A percentile compares a stretch with the other conserved stretches of the same genome.
Conservation (phyloP, 768 basidiomycete species). For the Pisolithus microcarpus region DNA sequence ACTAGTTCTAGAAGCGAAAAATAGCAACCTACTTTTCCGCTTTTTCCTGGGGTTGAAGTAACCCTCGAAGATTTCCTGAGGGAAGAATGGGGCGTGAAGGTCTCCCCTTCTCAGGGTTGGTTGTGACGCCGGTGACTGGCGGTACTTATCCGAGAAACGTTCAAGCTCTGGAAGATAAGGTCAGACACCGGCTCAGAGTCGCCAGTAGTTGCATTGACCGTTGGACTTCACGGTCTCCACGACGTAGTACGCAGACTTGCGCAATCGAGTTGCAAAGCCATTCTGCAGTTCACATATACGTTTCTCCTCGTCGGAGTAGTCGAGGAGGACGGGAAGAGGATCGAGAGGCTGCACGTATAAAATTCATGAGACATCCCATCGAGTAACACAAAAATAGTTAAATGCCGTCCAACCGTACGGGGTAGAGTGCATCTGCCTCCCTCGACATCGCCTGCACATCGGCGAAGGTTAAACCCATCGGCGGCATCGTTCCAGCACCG, state of each 20-base stretch:
- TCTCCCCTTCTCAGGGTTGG: slow-evolving; percentile 65
- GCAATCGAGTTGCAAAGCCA: slow-evolving; percentile 57
- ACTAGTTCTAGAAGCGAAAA: not conserved
- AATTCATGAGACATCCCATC: slow-evolving; percentile 14
- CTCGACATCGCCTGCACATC: slow-evolving; percentile 72
- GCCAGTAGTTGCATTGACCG: slow-evolving; percentile 29
- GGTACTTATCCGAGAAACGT: slow-evolving; percentile 81
- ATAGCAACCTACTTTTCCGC: slow-evolving; percentile 37
- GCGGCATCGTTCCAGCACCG: slow-evolving; percentile 39
- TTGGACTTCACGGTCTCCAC: slow-evolving; percentile 63
- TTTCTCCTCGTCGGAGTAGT: slow-evolving; percentile 59
- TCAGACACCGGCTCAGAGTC: not conserved
- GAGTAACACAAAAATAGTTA: slow-evolving; percentile 9
- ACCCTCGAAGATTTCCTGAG: slow-evolving; percentile 63
- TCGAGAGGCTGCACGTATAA: slow-evolving; percentile 46
- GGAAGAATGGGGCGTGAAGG: slow-evolving; percentile 72
- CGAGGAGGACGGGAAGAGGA: slow-evolving; percentile 59
- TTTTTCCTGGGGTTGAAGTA: slow-evolving; percentile 75
- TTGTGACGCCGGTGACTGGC: slow-evolving; percentile 50
- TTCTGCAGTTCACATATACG: slow-evolving; percentile 59
- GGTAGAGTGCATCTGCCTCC: slow-evolving; percentile 74
- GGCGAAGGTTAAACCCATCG: slow-evolving; percentile 76
- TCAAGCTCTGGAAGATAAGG: slow-evolving; percentile 48
- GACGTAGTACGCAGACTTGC: slow-evolving; percentile 67
- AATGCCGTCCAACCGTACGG: slow-evolving; percentile 45